Base-by-base conservation (phyloP, 2,329 filamentous ascomycete species). In the Clathrospora elynae region DNA sequence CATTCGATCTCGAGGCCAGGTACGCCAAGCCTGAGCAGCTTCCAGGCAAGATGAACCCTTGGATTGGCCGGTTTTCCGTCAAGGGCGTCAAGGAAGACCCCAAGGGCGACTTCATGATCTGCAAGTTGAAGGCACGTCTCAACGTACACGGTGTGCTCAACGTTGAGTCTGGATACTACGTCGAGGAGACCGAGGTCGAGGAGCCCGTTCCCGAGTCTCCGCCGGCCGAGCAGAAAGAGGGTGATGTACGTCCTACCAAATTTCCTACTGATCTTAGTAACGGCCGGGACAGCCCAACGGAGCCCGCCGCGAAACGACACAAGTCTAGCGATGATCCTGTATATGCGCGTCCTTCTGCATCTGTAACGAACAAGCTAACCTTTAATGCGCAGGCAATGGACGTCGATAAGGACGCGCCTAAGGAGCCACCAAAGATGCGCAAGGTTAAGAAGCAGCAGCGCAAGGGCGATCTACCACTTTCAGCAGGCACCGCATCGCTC, bases 391-490 rank as follows among this genome's bases (percentile, higher is more conserved):
- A 71, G 67, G 64, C 59, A 29, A 71, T 71, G 68, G 68, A 71
- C 37, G 67, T 70, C 20, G 68, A 71, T 46, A 64, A 65, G 37
- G 67, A 70, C 35, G 64, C 73, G 46, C 44, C 51, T 25, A 63
- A 64, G 41, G 66, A 74, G 46, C 71, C 90, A 66, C 82, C 83
- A 56, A 88, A 88, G 86, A 96, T 84, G 39, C 87, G 92, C 70
- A 97, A 96, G 79, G 89, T 99, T 61, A 97, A 96, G 87, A 99
- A 97, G 83, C 92, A 97, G 77, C 88, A 96, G 56, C 88, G 92
- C 74, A 97, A 96, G 81, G 93, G 93, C 56, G 92, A 97, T 58
- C 80, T 99, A 42, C 89, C 91, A 51, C 86, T 99, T 57, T 84
- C 88, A 45, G 81, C 88, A 49, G 91, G 86, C 55, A 96, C 90